These are phyloP conservation scores for Lentinula lateritia DNA, from an alignment of 768 basidiomycete genomes.

Conservation along the genomic window DNA sequence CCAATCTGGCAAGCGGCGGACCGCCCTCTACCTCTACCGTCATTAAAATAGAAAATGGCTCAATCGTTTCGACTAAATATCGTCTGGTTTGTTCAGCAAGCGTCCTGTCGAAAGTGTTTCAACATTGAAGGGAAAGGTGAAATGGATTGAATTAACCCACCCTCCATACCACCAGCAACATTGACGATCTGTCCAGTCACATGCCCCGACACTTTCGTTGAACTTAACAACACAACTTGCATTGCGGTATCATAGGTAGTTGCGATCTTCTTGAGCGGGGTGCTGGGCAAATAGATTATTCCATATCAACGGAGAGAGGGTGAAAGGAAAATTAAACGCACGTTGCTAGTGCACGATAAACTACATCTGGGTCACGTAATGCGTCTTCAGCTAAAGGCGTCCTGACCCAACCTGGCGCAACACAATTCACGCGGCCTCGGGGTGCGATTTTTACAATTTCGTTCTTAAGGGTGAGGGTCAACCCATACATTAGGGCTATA, in stretches of 20 bases:
- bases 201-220: conserved; percentile 59
- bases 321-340: conserved; percentile 24
- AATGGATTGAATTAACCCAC: conserved; percentile 20
- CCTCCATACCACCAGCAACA: conserved; percentile 80
- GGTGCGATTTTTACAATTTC: conserved; percentile 77
- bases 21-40: too few relatives aligned
- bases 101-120: conserved; percentile 11
- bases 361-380: conserved; percentile 46
- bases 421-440: conserved; percentile 60
- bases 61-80: conserved; percentile 10
- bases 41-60: too few relatives aligned
- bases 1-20: too few relatives aligned
- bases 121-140: too few relatives aligned
- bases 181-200: conserved; percentile 66
- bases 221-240: conserved; percentile 59
- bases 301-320: not conserved
- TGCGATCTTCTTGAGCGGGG: conserved; percentile 66
- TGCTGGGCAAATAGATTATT: conserved; percentile 31
- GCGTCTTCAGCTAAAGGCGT: conserved; percentile 60
- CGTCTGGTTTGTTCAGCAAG: conserved; percentile 36
- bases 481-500: conserved; percentile 59
- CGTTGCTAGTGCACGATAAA: conserved; percentile 65
- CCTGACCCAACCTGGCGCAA: conserved; percentile 65
- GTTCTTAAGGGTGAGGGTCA: conserved; percentile 66
- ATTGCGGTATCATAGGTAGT: conserved; percentile 57